Conservation (phyloP, 148 eudicot genomes). For the Dysphania ambrosioides region DNA sequence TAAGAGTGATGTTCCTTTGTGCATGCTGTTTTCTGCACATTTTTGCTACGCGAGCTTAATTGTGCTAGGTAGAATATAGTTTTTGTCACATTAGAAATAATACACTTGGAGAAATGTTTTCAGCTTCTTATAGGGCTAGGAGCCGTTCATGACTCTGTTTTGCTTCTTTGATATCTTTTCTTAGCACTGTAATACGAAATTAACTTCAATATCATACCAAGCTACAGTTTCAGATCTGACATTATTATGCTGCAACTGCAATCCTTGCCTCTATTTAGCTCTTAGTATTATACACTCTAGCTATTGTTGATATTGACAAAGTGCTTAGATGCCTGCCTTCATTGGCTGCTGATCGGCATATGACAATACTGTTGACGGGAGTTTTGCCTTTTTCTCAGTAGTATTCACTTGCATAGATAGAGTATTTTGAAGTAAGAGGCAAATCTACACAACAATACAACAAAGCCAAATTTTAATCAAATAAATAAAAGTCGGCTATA, state of each 20-base stretch:
- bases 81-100: constrained; percentile 13
- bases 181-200: background rate
- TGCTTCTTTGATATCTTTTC: background rate
- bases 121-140: background rate
- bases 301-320: too few species aligned
- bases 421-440: too few species aligned
- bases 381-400: too few species aligned
- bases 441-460: too few species aligned
- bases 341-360: background rate
- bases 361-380: too few species aligned
- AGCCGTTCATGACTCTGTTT: background rate
- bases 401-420: too few species aligned
- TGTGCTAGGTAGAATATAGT: constrained; percentile 19
- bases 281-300: too few species aligned
- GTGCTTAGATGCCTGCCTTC: background rate
- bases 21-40: constrained; percentile 17
- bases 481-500: too few species aligned
- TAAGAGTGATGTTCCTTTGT: background rate
- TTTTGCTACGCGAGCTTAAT: constrained; percentile 28
- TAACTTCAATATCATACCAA: background rate
- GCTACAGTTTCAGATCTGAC: background rate
- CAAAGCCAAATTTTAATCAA: too few species aligned
- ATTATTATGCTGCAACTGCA: background rate
- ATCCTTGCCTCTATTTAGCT: background rate
- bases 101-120: constrained; percentile 3